Base-by-base conservation (phyloP, 1,284 basidiomycete species). In the Coniferiporia sulphurascens region DNA sequence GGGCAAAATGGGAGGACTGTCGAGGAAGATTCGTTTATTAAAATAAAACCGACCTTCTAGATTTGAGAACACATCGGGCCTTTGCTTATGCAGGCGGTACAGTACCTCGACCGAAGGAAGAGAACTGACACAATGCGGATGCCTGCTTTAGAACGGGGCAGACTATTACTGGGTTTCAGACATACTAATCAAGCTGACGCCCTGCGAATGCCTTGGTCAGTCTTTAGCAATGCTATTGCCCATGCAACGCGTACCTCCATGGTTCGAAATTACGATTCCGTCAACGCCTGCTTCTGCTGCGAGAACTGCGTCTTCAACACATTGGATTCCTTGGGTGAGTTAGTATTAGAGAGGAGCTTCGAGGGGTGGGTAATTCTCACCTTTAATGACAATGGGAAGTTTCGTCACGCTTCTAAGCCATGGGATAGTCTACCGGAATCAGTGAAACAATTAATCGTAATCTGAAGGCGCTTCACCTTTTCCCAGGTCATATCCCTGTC, bases 211-310 rank as follows among this genome's bases (percentile, higher is more conserved):
- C 9, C 27, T 27, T 27, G 27, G 27, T 27, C 27, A 27, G 5
- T 27, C 27, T 27, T 27, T 27, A 27, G 27, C 38, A 27, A 27
- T 27, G 59, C 46, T 60, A 60, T 2, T 27, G 27, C 27, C 27
- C 5, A 5, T 27, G 5, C 27, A 27, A 27, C 5, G 67, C 83
- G 65, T 70, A 85, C 94, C 93, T 61, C 93, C 93, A 67, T 96
- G 94, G 67, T 97, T 97, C 3, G 91, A 92, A 15, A 94, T 73
- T 35, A 97, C 79, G 57, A 98, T 89, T 5, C 92, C 95, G 62
- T 92, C 87, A 19, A 89, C 84, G 4, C 94, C 93, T 12, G 85
- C 84, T 68, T 97, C 89, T n/a, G 83, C 87, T 19, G 95, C 95
- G 57, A 93, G 79, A 5, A 97, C 85, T 1, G 93, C 94, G 70